phyloP scores from a whole-genome alignment of 768 basidiomycete species.

The Omphalotus guepiniiformis region DNA sequence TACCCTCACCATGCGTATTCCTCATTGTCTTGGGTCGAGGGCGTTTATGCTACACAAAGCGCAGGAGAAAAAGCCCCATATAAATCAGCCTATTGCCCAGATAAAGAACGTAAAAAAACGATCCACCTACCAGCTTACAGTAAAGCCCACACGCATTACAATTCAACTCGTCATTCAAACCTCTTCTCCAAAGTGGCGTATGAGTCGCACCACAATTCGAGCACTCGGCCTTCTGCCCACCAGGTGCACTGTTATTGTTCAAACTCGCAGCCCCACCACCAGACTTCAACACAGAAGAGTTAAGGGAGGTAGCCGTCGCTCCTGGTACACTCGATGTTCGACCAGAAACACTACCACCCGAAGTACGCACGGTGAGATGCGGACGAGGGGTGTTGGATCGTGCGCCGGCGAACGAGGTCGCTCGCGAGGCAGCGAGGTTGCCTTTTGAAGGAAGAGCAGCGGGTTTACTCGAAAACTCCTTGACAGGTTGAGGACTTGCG shows the following conservation, averaged over 20 bases:
- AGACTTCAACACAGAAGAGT: neutral
- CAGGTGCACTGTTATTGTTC: constrained; percentile 35
- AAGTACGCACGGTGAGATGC: neutral
- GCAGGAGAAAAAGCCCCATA: no score
- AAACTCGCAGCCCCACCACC: neutral
- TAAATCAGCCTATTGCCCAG: neutral
- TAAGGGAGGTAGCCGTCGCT: neutral
- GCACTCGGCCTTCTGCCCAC: constrained; percentile 75
- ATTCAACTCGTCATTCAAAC: constrained; percentile 84
- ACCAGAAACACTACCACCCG: no score
- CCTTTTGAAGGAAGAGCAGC: neutral
- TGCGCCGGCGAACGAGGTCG: neutral
- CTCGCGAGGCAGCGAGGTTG: neutral
- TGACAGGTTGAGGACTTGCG: neutral
- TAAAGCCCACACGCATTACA: constrained; percentile 89
- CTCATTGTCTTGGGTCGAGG: constrained; percentile 88
- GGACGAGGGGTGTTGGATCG: constrained; percentile 5
- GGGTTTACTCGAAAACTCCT: neutral
- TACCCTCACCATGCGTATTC: constrained; percentile 67
- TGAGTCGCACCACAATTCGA: constrained; percentile 88
- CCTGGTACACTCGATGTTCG: neutral
- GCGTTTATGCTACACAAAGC: constrained; percentile 63
- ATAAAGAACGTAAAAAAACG: constrained; percentile 11
- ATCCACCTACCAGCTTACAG: constrained; percentile 67
- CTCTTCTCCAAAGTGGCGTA: constrained; percentile 83